Evolutionary conservation across 305 asterid genomes (phyloP).

Genomic region (Rubia tinctorum): DNA sequence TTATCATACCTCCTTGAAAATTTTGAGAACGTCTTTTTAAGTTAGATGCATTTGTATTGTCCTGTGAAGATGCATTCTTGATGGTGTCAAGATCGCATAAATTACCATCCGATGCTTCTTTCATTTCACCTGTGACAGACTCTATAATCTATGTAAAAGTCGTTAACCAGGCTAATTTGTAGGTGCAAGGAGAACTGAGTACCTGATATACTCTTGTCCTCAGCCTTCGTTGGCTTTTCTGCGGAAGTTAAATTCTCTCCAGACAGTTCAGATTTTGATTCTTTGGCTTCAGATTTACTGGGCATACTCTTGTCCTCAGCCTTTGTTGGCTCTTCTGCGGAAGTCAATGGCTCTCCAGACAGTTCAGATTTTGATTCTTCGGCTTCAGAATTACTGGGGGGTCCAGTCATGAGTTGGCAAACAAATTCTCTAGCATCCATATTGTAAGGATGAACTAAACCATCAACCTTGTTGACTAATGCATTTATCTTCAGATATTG

Average conservation of each 20-base stretch:
- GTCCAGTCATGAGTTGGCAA: slow-evolving; percentile 51
- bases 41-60: slow-evolving; percentile 30
- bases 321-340: slow-evolving; percentile 23
- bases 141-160: slow-evolving; percentile 21
- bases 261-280: slow-evolving; percentile 25
- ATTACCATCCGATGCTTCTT: slow-evolving; percentile 32
- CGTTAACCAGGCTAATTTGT: slow-evolving; percentile 5
- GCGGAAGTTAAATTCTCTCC: slow-evolving; percentile 30
- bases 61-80: slow-evolving; percentile 31
- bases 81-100: slow-evolving; percentile 23
- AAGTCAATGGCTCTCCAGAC: slow-evolving; percentile 33
- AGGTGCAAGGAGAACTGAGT: slow-evolving; percentile 13
- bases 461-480: slow-evolving; percentile 65
- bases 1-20: slow-evolving; percentile 45
- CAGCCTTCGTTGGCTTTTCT: slow-evolving; percentile 25
- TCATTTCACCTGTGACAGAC: slow-evolving; percentile 42
- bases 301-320: slow-evolving; percentile 35
- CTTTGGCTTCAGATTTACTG: slow-evolving; percentile 35
- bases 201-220: slow-evolving; percentile 40
- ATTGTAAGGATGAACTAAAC: slow-evolving; percentile 67
- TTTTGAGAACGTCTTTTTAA: slow-evolving; percentile 57
- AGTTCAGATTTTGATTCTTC: slow-evolving; percentile 24
- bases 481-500: slow-evolving; percentile 79
- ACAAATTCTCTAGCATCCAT: slow-evolving; percentile 76
- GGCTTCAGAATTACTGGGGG: slow-evolving; percentile 43